Percentiles rank a stretch among this genome's conserved stretches.
phyloP scores from a whole-genome alignment of 148 eudicot genomes.

The Gaultheria prostrata region DNA sequence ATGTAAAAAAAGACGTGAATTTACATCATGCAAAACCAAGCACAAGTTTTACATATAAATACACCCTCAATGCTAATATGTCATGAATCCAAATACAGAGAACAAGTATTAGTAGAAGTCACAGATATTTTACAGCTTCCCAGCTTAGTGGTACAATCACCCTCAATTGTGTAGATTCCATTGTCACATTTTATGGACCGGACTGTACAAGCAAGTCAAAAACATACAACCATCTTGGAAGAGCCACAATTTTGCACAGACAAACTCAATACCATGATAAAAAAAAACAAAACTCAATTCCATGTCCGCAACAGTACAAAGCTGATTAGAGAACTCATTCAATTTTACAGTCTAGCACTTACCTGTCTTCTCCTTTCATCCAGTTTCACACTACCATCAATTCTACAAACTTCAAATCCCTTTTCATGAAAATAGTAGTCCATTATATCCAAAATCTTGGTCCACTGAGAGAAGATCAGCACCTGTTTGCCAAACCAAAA shows the following conservation, averaged over 20 bases:
- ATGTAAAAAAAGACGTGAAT: neutral
- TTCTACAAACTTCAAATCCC: conserved; percentile 82
- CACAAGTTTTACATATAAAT: neutral
- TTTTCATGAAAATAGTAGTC: conserved; percentile 85
- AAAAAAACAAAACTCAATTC: too few relatives aligned
- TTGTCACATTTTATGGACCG: neutral
- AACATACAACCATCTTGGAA: neutral
- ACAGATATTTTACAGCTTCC: neutral
- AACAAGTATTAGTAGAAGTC: conserved; percentile 1
- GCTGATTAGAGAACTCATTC: neutral
- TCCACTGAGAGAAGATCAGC: conserved; percentile 94
- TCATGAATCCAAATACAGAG: neutral
- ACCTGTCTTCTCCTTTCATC: conserved; percentile 86
- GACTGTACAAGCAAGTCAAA: neutral
- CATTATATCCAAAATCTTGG: conserved; percentile 83
- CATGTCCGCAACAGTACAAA: neutral
- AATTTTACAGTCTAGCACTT: conserved; percentile 6
- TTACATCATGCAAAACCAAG: neutral
- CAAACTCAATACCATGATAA: neutral
- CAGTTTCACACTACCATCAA: conserved; percentile 87
- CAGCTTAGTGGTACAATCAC: neutral
- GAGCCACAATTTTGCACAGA: neutral
- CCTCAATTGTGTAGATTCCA: neutral
- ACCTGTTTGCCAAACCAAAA: conserved; percentile 47
- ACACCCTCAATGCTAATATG: neutral